phyloP scores from a whole-genome alignment of 176 grass and related monocot species.

The Triticum timopheevii region DNA sequence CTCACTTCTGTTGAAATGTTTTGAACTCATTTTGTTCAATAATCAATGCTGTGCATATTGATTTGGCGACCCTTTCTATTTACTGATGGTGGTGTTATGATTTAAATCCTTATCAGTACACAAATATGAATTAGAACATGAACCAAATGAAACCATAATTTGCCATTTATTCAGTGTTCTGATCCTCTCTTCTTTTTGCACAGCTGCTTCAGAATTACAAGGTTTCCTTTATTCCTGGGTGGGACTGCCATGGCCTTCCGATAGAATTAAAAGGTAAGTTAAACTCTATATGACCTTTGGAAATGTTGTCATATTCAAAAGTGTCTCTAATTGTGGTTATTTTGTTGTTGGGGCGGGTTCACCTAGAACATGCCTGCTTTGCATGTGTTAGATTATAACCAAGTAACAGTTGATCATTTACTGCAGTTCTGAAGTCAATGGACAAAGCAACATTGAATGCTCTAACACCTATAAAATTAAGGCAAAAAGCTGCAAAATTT shows the following conservation, averaged over 20 bases:
- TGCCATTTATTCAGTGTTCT: neutral
- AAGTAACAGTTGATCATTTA: slow-evolving; percentile 35
- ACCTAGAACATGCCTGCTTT: neutral
- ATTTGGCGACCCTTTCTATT: slow-evolving; percentile 19
- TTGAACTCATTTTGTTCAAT: neutral
- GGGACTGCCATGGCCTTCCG: slow-evolving; percentile 98
- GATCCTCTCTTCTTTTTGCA: slow-evolving; percentile 15
- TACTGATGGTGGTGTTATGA: neutral
- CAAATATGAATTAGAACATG: neutral
- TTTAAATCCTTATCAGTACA: neutral
- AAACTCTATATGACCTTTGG: slow-evolving; percentile 17
- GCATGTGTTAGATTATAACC: neutral
- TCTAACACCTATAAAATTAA: slow-evolving; percentile 84
- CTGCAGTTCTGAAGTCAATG: slow-evolving; percentile 89
- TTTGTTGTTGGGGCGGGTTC: neutral
- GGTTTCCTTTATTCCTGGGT: slow-evolving; percentile 90
- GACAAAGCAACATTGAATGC: slow-evolving; percentile 79
- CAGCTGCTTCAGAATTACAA: slow-evolving; percentile 96
- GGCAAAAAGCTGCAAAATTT: slow-evolving; percentile 98
- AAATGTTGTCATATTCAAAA: neutral
- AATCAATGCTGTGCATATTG: neutral
- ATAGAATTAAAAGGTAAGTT: slow-evolving; percentile 96
- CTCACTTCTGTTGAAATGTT: neutral
- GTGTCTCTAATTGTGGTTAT: neutral
- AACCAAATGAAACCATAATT: neutral